These are phyloP conservation scores for Rhizophagus prolifer DNA, from an alignment of 192 early-diverging fungal genomes.

Conservation along the genomic window DNA sequence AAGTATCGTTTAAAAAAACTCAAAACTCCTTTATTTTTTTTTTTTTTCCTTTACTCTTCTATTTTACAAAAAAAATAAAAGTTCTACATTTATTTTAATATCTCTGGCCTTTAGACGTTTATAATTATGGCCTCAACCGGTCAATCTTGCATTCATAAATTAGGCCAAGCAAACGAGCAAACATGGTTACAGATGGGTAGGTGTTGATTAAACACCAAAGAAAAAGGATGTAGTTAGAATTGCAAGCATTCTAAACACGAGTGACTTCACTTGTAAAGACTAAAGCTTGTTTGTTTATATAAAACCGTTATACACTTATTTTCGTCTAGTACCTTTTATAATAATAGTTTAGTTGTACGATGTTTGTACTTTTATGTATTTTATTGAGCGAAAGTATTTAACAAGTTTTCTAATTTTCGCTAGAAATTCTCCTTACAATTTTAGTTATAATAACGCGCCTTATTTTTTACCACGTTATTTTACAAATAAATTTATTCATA, in stretches of 20 bases:
- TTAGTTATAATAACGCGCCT: not conserved
- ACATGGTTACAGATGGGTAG: constrained; percentile 63
- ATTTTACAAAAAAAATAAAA: no score
- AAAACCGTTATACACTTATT: not conserved
- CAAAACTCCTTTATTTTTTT: not conserved
- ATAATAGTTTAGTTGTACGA: not conserved
- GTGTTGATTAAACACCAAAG: not conserved
- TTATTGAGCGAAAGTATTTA: not conserved
- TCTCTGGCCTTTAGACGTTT: constrained; percentile 1
- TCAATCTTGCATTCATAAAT: constrained; percentile 42
- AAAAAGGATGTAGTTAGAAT: not conserved
- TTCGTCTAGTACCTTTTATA: not conserved
- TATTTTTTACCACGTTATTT: not conserved
- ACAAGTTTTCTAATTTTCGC: not conserved
- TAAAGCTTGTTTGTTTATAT: not conserved
- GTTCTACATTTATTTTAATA: not conserved
- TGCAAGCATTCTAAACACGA: not conserved
- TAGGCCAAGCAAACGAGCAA: constrained; percentile 57
- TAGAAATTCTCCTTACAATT: not conserved
- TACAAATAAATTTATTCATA: not conserved
- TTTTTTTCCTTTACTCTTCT: not conserved
- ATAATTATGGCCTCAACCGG: constrained; percentile 20
- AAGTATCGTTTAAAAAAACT: not conserved
- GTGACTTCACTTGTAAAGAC: not conserved
- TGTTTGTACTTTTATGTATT: not conserved